Percentiles rank a stretch among this genome's conserved stretches.
Conservation (phyloP, 1,284 basidiomycete genomes). For the Lentinula novae-zelandiae region DNA sequence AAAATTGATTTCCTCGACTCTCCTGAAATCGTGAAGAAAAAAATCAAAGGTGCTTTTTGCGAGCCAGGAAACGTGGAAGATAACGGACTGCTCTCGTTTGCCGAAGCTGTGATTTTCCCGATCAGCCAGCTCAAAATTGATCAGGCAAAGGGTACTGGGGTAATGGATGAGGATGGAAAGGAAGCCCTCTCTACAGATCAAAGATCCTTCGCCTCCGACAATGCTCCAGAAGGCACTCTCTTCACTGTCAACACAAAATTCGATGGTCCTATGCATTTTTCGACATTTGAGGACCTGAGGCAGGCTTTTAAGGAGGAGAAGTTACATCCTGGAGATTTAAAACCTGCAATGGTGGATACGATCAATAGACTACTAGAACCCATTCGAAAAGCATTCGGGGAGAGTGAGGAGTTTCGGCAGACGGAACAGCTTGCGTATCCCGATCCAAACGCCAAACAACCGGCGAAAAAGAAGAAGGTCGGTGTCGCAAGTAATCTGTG, state of each 20-base stretch:
- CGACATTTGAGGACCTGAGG: constrained; percentile 63
- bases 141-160: constrained; percentile 37
- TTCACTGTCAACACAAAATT: constrained; percentile 82
- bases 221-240: constrained; percentile 79
- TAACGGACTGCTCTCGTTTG: constrained; percentile 92
- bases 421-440: constrained; percentile 85
- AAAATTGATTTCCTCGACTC: constrained; percentile 98
- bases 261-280: constrained; percentile 83
- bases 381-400: constrained; percentile 75
- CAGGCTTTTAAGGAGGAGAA: constrained; percentile 76
- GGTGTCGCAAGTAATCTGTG: background rate
- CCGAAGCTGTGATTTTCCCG: constrained; percentile 86
- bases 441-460: constrained; percentile 60
- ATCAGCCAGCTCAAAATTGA: constrained; percentile 76
- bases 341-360: constrained; percentile 75
- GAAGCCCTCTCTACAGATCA: constrained; percentile 42
- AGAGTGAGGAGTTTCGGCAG: constrained; percentile 79
- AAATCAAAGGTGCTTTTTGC: constrained; percentile 93
- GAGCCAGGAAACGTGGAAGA: constrained; percentile 89
- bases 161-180: constrained; percentile 37
- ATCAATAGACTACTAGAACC: constrained; percentile 82
- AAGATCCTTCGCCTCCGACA: constrained; percentile 58
- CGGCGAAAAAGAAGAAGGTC: constrained; percentile 66
- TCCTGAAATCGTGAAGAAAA: constrained; percentile 80
- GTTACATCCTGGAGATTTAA: constrained; percentile 91